These are phyloP conservation scores for Aspergillus melleus DNA, from an alignment of 2,329 filamentous ascomycete genomes.

Conservation along the genomic window DNA sequence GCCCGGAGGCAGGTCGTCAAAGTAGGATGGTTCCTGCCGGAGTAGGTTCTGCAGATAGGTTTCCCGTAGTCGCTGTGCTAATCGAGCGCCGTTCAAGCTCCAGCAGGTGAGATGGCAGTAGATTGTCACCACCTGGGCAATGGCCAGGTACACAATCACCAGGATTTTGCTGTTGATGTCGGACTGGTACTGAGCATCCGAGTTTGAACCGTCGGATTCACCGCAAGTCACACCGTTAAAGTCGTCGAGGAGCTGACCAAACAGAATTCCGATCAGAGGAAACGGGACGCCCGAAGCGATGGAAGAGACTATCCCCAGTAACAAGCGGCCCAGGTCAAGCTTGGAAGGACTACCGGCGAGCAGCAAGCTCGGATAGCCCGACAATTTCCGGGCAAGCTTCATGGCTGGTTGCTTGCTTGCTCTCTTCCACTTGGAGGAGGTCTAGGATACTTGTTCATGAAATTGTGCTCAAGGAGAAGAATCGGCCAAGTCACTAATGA, in stretches of 20 bases:
- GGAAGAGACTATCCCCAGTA: slow-evolving; percentile 29
- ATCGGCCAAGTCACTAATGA: not conserved
- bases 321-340: slow-evolving; percentile 28
- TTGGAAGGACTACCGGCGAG: slow-evolving; percentile 39
- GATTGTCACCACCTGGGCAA: slow-evolving; percentile 63
- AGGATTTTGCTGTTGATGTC: slow-evolving; percentile 56
- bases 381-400: slow-evolving; percentile 32
- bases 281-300: slow-evolving; percentile 43
- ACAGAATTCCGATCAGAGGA: slow-evolving; percentile 41
- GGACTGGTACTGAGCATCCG: slow-evolving; percentile 20
- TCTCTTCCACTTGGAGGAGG: not conserved
- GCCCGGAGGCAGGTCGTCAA: slow-evolving; percentile 62
- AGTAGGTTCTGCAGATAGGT: slow-evolving; percentile 60
- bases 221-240: slow-evolving; percentile 36
- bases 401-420: slow-evolving; percentile 17
- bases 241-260: slow-evolving; percentile 42
- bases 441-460: not conserved
- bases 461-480: not conserved
- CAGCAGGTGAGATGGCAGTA: slow-evolving; percentile 66
- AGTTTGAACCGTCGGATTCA: slow-evolving; percentile 11
- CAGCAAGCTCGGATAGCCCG: slow-evolving; percentile 37
- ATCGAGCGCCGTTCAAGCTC: slow-evolving; percentile 63
- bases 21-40: slow-evolving; percentile 63
- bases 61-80: slow-evolving; percentile 63
- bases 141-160: slow-evolving; percentile 62